Percentiles rank a stretch among this genome's conserved stretches.
Evolutionary conservation across 345 rosid species (phyloP).

Genomic region (Citrus maxima): DNA sequence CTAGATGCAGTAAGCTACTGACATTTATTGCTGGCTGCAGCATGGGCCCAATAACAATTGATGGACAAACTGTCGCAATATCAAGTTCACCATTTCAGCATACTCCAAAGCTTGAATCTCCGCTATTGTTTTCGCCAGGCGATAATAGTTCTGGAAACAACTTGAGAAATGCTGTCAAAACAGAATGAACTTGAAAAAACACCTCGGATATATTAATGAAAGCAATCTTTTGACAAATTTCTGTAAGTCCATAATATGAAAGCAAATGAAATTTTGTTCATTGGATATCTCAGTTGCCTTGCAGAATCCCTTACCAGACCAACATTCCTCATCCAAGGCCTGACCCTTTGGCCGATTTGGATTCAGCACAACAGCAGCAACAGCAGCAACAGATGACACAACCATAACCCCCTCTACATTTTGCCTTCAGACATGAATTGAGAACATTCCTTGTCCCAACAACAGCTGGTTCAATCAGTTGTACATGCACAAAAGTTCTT

Average conservation of each 20-base stretch:
- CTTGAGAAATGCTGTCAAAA: neutral
- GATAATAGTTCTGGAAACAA: conserved; percentile 22
- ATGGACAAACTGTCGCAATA: conserved; percentile 48
- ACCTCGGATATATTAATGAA: neutral
- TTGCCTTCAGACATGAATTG: conserved; percentile 35
- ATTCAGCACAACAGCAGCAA: conserved; percentile 32
- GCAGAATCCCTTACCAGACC: conserved; percentile 39
- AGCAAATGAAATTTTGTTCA: neutral
- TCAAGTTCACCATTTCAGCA: conserved; percentile 35
- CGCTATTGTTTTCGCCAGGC: conserved; percentile 40
- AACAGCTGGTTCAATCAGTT: conserved; percentile 41
- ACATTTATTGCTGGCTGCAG: conserved; percentile 49
- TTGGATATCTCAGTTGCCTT: conserved; percentile 26
- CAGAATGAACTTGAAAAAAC: neutral
- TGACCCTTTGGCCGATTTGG: conserved; percentile 39
- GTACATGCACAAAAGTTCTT: conserved; percentile 23
- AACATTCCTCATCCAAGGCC: conserved; percentile 34
- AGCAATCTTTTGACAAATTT: neutral
- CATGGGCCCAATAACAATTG: conserved; percentile 50
- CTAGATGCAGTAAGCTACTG: conserved; percentile 37
- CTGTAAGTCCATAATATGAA: neutral
- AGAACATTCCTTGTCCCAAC: conserved; percentile 24
- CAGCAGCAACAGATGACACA: conserved; percentile 43
- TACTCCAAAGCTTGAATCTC: conserved; percentile 46
- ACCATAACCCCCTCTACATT: conserved; percentile 46